Evolutionary conservation across 139 green algal species (phyloP).

Genomic region (Penium margaritaceum): DNA sequence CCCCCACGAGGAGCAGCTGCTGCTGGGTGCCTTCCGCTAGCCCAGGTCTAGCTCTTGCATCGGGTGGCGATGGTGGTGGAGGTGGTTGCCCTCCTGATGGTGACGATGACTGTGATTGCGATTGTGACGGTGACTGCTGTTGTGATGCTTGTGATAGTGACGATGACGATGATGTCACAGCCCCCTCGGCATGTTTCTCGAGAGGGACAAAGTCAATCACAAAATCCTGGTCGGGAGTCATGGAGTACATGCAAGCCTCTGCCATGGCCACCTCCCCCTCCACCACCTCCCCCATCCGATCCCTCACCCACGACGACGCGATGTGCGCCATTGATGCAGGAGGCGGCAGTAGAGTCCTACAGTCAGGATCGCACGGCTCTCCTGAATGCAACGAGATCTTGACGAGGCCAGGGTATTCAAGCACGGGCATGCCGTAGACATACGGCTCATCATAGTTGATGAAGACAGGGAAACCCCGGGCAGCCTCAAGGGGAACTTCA

Average conservation of each 20-base stretch:
- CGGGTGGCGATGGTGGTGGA: too few species aligned
- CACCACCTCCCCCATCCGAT: slow-evolving; percentile 12
- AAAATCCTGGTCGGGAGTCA: slow-evolving; percentile 46
- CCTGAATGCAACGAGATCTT: slow-evolving; percentile 37
- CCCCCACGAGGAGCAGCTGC: too few species aligned
- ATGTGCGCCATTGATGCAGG: neutral
- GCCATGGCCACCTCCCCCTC: slow-evolving; percentile 21
- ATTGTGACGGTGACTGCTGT: too few species aligned
- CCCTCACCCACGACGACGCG: slow-evolving; percentile 18
- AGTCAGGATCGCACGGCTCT: slow-evolving; percentile 32
- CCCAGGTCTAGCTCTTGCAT: too few species aligned
- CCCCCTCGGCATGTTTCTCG: too few species aligned
- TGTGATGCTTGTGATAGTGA: too few species aligned
- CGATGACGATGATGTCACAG: too few species aligned
- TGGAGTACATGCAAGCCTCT: slow-evolving; percentile 40
- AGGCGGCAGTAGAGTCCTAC: slow-evolving; percentile 5
- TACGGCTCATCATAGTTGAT: slow-evolving; percentile 42
- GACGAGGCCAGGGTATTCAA: slow-evolving; percentile 32
- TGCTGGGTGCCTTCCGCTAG: too few species aligned
- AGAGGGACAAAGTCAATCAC: slow-evolving; percentile 32
- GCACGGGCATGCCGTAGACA: slow-evolving; percentile 34
- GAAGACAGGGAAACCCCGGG: slow-evolving; percentile 9
- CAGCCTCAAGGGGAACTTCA: too few species aligned
- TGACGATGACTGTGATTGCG: too few species aligned
- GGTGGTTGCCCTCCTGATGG: too few species aligned